Base-by-base conservation (phyloP, 192 early-diverging fungal genomes). In the Coemansia guatemalensis region DNA sequence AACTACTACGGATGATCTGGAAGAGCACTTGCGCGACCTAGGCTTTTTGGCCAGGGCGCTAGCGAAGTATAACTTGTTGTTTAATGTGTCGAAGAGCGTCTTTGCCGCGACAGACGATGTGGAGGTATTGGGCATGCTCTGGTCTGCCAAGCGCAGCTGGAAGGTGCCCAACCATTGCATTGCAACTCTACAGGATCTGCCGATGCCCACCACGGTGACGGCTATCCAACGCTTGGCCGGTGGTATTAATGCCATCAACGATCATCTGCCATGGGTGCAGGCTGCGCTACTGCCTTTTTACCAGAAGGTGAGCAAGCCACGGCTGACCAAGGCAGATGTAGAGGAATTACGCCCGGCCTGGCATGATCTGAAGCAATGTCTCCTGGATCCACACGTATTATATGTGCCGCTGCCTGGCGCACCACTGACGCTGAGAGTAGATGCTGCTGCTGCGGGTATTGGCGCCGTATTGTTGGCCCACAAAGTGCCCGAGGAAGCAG, bases 281-380 rank as follows among this genome's bases (percentile, higher is more conserved):
- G 56, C 64, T 0, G 22, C 64, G 11, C 26, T 77, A 6, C 50
- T 52, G 11, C 74, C 74, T 0, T 71, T 77, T 49, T 77, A 71
- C 53, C 60, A 56, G n/a, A 25, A 26, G 0, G 48, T 53, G 1
- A 59, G 62, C 0, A 58, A 65, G 47, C 1, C 3, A 11, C 48
- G 61, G 2, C 59, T 70, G 0, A 30, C 60, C 1, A 48, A 21
- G 27, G 23, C 8, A 1, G 65, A 77, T 8, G 24, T 48, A 3
- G 54, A 26, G 0, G 54, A 44, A 0, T 41, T 67, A 27, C 21
- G 21, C 0, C 29, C 39, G 23, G 39, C 51, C 5, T 73, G 71
- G 71, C 17, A 50, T 3, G 58, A 8, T 9, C 29, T 73, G 27
- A 27, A 53, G 58, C 2, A 48, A n/a, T 53, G 47, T 4, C 48